Evolutionary conservation across 202 grass and related monocot genomes (phyloP), one percentile per base, ranked within the genome.

Genomic region (Hordeum pubiflorum): DNA sequence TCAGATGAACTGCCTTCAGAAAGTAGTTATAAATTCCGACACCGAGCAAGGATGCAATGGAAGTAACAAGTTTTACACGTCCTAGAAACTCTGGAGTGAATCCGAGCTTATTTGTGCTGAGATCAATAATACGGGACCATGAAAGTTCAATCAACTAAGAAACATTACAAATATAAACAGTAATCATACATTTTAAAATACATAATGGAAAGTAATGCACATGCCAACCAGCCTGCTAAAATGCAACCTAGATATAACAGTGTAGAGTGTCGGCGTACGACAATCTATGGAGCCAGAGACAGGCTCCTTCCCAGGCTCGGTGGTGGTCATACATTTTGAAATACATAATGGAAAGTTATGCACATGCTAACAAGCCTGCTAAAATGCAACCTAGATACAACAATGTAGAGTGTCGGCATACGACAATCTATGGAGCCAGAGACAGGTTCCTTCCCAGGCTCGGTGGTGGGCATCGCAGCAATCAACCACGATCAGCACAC

Each of bases 21-120:
- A 91, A 99, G 88, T 90, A 86, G 75, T 96, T 99, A 77, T 99
- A 99, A 17, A 99, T 63, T 56, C 90, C 92, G 31, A 99, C 96
- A 69, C 92, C 92, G 7, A 92, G 76, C 56, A 99, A 76, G 37
- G 96, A 99, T 88, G 96, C 96, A 83, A 96, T 88, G 71, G 87
- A 93, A 58, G 92, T 99, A 79, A 96, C 96, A 58, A 96, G 91
- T 77, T 96, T 99, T 54, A 99, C 90, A 27, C 96, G 96, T 21
- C 96, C 96, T 75, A 99, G 87, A 86, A 99, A 99, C 73, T 93
- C 90, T 81, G 96, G 92, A 78, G 89, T 99, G 85, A 96, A 99
- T 54, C 90, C 81, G 86, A 99, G 90, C 78, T 96, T 96, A 77
- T 93, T 99, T 83, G 96, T 99, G 84, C 96, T 99, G 90, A 83